Evolutionary conservation across 495 filamentous ascomycete species (phyloP), one percentile per base, ranked within the genome.

Genomic region (Xylaria castorea): DNA sequence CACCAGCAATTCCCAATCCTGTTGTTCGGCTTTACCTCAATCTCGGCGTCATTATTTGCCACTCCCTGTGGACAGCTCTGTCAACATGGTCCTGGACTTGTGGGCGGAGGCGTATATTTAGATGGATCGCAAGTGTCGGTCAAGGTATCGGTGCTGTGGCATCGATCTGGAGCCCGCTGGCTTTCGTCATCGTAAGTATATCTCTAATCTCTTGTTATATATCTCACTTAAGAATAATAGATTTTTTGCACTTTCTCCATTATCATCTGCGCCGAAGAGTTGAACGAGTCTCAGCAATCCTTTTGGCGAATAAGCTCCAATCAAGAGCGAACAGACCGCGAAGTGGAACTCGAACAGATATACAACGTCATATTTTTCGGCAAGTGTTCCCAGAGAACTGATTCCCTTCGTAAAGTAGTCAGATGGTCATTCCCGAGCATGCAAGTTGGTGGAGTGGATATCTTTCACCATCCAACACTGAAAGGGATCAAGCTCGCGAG

Each of bases 191-290:
- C 11, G 66, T 57, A 68, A 27, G 66, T 55, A 22, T 20, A 7
- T 57, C 25, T 32, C 22, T 30, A n/a, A 27, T 11, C 9, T 42
- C 44, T 50, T n/a, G 18, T 55, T 4, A 14, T 27, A 42, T 11
- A 20, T 3, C 34, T 18, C 1, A 4, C 22, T 34, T 68, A 32
- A 68, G 0, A 1, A 11, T 42, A 32, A 8, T 27, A 68, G 66
- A 27, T 68, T 2, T 68, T 68, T 44, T 68, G 34, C 36, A 27
- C 50, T 9, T 55, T 50, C 34, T 68, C 66, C n/a, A 27, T 57
- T 5, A n/a, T 44, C n/a, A 5, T 57, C 3, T 68, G 48, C 22
- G 6, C 9, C 44, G 64, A 51, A 53, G 64, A 66, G 20, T 20
- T 66, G 3, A 50, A 53, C 32, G 5, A 66, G 20, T 66, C 46